These are phyloP conservation scores for Tulasnella sp. DNA, from an alignment of 768 basidiomycete species.

Conservation along the genomic window DNA sequence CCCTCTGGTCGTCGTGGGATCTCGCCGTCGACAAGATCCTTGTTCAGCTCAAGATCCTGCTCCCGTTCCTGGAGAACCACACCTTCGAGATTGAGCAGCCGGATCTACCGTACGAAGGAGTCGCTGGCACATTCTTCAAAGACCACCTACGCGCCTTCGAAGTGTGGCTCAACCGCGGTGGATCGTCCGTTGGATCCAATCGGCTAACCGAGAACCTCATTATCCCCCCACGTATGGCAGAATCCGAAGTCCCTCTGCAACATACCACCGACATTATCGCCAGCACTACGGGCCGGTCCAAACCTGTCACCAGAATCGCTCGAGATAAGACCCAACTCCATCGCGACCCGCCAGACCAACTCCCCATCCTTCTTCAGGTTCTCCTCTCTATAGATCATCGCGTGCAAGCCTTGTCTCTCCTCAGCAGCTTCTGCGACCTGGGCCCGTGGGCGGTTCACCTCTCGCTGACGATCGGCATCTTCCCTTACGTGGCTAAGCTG, in stretches of 20 bases:
- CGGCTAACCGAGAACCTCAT: slow-evolving; percentile 42
- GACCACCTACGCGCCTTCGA: slow-evolving; percentile 96
- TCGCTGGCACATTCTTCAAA: slow-evolving; percentile 85
- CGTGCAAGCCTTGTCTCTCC: slow-evolving; percentile 84
- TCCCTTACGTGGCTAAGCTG: slow-evolving; percentile 95
- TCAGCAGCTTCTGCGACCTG: slow-evolving; percentile 95
- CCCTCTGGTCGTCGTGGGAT: slow-evolving; percentile 96
- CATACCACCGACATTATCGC: slow-evolving; percentile 2
- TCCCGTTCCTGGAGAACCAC: slow-evolving; percentile 25
- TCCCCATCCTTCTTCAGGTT: slow-evolving; percentile 95
- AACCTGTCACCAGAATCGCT: background rate
- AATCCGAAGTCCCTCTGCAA: background rate
- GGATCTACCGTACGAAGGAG: slow-evolving; percentile 55
- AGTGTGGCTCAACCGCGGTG: slow-evolving; percentile 94
- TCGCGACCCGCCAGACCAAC: slow-evolving; percentile 88
- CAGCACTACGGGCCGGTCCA: background rate
- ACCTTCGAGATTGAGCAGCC: slow-evolving; percentile 9
- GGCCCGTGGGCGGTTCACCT: slow-evolving; percentile 98
- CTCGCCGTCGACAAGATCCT: slow-evolving; percentile 90
- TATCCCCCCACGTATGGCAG: slow-evolving; percentile 28
- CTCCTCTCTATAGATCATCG: slow-evolving; percentile 93
- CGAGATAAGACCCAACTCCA: slow-evolving; percentile 32
- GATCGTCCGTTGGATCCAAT: slow-evolving; percentile 39
- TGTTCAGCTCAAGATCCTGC: slow-evolving; percentile 79
- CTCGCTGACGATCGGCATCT: slow-evolving; percentile 92